Conservation (phyloP, 108 stramenopile genomes). For the Chaetoceros tenuissimus region DNA sequence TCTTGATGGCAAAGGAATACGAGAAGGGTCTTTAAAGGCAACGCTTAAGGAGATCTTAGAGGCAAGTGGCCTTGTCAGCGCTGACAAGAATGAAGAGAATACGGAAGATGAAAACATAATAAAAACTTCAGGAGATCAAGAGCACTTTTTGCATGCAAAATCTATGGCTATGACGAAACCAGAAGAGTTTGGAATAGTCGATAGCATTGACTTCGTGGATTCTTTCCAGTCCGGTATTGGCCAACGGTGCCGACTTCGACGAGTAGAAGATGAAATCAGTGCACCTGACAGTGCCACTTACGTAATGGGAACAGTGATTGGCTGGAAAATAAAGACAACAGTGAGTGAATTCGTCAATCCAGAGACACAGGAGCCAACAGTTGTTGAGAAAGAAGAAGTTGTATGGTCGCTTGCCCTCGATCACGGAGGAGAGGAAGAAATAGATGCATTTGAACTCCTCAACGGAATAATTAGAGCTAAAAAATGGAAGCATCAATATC, state of each 20-base stretch:
- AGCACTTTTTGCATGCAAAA: conserved; percentile 16
- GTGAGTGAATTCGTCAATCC: background rate
- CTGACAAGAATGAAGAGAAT: background rate
- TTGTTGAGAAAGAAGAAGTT: conserved; percentile 11
- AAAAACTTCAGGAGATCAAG: conserved; percentile 20
- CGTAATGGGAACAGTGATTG: conserved; percentile 46
- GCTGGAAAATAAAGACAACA: conserved; percentile 37
- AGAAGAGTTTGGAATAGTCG: conserved; percentile 3
- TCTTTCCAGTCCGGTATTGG: conserved; percentile 55
- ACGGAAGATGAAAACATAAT: conserved; percentile 5
- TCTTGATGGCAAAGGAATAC: conserved; percentile 49
- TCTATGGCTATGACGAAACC: background rate
- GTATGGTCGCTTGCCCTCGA: conserved; percentile 44
- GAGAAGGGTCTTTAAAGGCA: conserved; percentile 58
- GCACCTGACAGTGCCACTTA: conserved; percentile 56
- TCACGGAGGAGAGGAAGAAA: conserved; percentile 40
- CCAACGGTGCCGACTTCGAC: conserved; percentile 48
- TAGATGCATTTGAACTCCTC: conserved; percentile 37
- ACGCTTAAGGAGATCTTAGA: conserved; percentile 70
- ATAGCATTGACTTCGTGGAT: conserved; percentile 14
- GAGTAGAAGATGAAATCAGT: conserved; percentile 42
- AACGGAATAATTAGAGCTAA: conserved; percentile 50
- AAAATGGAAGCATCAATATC: conserved; percentile 40
- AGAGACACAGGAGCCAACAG: background rate
- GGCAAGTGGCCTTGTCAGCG: conserved; percentile 26